Base-by-base conservation (phyloP, 2,329 filamentous ascomycete species). In the Alternaria viburni region DNA sequence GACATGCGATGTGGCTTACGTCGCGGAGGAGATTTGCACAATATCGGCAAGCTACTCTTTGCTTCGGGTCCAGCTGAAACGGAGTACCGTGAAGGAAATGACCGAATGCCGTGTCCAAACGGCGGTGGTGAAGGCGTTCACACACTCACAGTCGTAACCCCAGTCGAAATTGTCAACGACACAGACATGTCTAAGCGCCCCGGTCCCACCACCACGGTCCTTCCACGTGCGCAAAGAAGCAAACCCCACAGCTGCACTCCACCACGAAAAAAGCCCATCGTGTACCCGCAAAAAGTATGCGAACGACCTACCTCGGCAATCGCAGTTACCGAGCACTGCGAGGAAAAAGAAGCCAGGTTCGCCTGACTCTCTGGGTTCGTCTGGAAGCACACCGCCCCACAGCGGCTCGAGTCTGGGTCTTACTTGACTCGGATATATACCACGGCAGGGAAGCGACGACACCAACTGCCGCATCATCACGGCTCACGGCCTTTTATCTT, bases 301-400 rank as follows among this genome's bases (percentile, higher is more conserved):
- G 3, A 15, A n/a, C 32, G 49, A 25, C 30, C 6, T 5, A 5
- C 17, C 5, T 41, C 19, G 49, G 49, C 19, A n/a, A 52, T 36
- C 19, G 49, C 19, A 41, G 36, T 46, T 19, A 13, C 15, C 15
- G 32, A 36, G 32, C 1, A 36, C 15, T 36, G 15, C 32, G 17
- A 13, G 50, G 13, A 15, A 0, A 0, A 32, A 15, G 3, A 32
- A 8, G 30, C 30, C 30, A 32, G 30, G 30, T 32, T 32, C 30
- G 13, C 11, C 54, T 45, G 28, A 26, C 25, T 26, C 25, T 26
- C 25, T 26, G 25, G 30, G 30, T 32, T 32, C 30, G 13, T 15
- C 54, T 46, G 30, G 49, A 41, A 52, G 15, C 13, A 2, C 9
- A 9, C 30, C 19, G 49, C 49, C 49, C 49, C 49, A 41, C 49